phyloP scores from a whole-genome alignment of 495 filamentous ascomycete genomes.

The Trichoderma virens region DNA sequence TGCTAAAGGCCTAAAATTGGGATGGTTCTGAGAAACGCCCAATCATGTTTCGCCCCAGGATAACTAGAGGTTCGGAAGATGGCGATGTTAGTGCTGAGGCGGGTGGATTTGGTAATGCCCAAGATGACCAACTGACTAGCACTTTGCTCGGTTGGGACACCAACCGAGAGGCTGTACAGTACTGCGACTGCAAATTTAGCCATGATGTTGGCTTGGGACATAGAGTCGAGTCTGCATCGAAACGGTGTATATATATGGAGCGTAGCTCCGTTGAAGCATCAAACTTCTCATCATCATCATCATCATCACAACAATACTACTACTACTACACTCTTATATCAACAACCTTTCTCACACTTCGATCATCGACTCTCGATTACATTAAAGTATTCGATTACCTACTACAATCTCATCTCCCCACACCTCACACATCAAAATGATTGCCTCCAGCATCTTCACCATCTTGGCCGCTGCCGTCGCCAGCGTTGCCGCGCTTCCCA shows the following conservation, averaged over 20 bases:
- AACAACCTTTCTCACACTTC: background rate
- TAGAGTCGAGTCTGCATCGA: background rate
- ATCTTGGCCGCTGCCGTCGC: background rate
- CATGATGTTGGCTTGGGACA: background rate
- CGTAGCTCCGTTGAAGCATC: background rate
- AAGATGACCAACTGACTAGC: background rate
- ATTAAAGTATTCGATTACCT: too few species aligned
- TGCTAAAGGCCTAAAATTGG: too few species aligned
- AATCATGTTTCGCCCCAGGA: background rate
- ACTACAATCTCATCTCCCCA: background rate
- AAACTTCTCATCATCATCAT: background rate
- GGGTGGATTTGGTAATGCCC: background rate
- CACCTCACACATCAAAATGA: background rate
- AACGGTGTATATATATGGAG: background rate
- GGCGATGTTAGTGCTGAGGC: background rate
- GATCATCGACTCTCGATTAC: background rate
- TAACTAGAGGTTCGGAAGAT: background rate
- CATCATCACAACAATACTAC: background rate
- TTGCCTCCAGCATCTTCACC: background rate
- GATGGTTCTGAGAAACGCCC: background rate
- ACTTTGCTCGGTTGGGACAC: background rate
- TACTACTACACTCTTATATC: background rate
- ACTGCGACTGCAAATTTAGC: background rate
- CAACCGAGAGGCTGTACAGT: background rate
- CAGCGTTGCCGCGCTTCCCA: background rate